Conservation (phyloP, 768 basidiomycete species). For the Leccinellum rugosiceps region DNA sequence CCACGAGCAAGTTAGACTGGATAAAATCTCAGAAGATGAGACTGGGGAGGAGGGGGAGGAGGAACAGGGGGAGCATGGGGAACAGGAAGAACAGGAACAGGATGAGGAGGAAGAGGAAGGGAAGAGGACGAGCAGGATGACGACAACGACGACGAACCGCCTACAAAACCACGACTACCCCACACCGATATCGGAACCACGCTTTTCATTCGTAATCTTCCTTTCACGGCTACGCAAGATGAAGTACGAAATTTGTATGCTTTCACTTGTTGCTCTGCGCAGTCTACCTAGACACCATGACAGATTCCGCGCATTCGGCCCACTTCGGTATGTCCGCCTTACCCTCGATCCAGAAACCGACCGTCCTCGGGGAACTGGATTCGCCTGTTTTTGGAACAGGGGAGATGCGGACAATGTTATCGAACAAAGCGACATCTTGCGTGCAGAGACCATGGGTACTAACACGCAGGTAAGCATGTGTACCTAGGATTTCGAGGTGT, state of each 20-base stretch:
- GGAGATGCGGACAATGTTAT: slow-evolving; percentile 86
- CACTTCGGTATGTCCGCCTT: slow-evolving; percentile 89
- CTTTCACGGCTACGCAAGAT: slow-evolving; percentile 90
- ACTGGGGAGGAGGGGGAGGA: slow-evolving; percentile 24
- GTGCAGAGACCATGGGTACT: slow-evolving; percentile 57
- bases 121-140: neutral
- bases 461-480: slow-evolving; percentile 27
- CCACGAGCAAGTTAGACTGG: slow-evolving; percentile 44
- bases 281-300: neutral
- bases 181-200: slow-evolving; percentile 87
- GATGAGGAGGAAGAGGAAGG: slow-evolving; percentile 17
- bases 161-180: slow-evolving; percentile 67
- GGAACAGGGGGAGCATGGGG: slow-evolving; percentile 30
- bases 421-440: slow-evolving; percentile 71
- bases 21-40: slow-evolving; percentile 29
- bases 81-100: slow-evolving; percentile 24
- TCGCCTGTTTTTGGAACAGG: slow-evolving; percentile 95
- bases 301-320: slow-evolving; percentile 86
- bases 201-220: slow-evolving; percentile 90
- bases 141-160: slow-evolving; percentile 36
- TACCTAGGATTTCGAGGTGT: slow-evolving; percentile 9
- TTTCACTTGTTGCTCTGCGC: neutral
- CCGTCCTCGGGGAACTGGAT: slow-evolving; percentile 91
- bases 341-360: slow-evolving; percentile 80
- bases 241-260: slow-evolving; percentile 82